These are phyloP conservation scores for Citrullus amarus DNA, from an alignment of 306 rosid species.

Conservation along the genomic window DNA sequence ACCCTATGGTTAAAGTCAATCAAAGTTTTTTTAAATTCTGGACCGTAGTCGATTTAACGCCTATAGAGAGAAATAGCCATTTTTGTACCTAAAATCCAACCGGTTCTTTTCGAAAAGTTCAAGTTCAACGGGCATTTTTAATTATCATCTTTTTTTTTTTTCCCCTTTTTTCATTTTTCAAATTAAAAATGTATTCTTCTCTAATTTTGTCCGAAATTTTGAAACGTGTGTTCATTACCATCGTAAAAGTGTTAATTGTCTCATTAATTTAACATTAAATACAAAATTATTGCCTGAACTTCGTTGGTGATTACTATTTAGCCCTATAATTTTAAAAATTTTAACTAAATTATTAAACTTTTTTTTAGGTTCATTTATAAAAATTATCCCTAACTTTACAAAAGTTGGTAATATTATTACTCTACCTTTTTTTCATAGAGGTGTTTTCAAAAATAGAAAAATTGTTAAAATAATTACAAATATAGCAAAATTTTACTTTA, in stretches of 20 bases:
- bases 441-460: too few relatives aligned
- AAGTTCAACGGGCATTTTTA: conserved; percentile 6
- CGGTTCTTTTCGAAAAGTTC: conserved; percentile 2
- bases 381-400: too few relatives aligned
- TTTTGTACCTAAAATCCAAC: conserved; percentile 7
- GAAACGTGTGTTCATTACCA: neutral
- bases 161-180: neutral
- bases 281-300: neutral
- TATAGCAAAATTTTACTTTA: too few relatives aligned
- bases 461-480: too few relatives aligned
- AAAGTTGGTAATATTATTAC: too few relatives aligned
- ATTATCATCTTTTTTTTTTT: neutral
- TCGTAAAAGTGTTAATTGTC: neutral
- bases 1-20: conserved; percentile 32
- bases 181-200: too few relatives aligned
- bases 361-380: too few relatives aligned
- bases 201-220: neutral
- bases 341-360: neutral
- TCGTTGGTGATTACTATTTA: neutral
- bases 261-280: neutral
- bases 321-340: neutral
- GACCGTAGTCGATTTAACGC: conserved; percentile 23
- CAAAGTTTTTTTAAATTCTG: neutral
- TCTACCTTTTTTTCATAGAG: too few relatives aligned
- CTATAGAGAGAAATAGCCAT: neutral